phyloP scores from a whole-genome alignment of 805 yeast species.

The Kazachstania taianensis region DNA sequence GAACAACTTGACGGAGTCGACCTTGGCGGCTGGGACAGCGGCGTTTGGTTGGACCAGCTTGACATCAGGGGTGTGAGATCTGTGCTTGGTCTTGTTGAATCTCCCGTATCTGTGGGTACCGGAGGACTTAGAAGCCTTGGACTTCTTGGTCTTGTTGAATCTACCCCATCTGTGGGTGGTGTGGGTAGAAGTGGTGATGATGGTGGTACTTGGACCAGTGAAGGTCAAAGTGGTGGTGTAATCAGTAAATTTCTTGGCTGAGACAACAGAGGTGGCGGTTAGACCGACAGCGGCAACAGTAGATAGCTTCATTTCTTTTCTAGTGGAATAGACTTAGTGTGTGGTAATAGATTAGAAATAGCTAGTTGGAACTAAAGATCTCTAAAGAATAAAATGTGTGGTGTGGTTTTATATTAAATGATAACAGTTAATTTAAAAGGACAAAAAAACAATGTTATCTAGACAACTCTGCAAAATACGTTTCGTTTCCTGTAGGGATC shows the following conservation, averaged over 20 bases:
- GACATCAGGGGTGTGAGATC: conserved; percentile 17
- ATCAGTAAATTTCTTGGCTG: conserved; percentile 17
- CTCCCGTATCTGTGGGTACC: conserved; percentile 52
- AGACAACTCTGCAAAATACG: no score
- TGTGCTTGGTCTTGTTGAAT: conserved; percentile 34
- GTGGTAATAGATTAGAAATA: no score
- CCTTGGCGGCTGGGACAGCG: conserved; percentile 15
- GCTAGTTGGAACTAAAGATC: no score
- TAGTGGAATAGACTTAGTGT: not conserved
- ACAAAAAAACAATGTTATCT: not conserved
- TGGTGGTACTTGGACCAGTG: conserved; percentile 19
- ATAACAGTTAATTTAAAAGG: no score
- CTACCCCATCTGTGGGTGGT: conserved; percentile 47
- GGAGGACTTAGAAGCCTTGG: conserved; percentile 28
- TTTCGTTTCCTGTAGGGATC: no score
- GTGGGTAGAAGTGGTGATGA: conserved; percentile 25
- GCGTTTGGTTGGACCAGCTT: conserved; percentile 9
- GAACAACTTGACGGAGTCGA: conserved; percentile 17
- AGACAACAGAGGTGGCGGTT: conserved; percentile 28
- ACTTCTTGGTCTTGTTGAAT: conserved; percentile 33
- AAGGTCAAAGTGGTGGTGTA: conserved; percentile 12
- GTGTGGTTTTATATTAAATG: no score
- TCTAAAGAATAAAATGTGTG: no score
- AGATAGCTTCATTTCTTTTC: conserved; percentile 34
- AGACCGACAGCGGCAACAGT: conserved; percentile 33